Conservation (phyloP, 441 rosid species). For the Croton setiger region DNA sequence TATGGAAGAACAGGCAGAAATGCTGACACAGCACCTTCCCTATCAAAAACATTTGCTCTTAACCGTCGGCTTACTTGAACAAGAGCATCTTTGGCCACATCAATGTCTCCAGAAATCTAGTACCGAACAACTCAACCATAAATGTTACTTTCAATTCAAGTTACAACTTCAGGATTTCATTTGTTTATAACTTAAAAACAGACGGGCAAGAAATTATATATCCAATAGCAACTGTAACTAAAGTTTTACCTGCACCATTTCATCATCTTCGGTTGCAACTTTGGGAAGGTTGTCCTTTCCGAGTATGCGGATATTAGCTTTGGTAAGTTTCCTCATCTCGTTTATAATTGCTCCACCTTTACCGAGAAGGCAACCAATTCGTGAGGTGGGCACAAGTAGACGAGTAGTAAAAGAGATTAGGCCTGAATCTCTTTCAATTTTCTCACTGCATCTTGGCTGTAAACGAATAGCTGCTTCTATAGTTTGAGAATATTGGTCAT, state of each 20-base stretch:
- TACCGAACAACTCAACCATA: constrained; percentile 14
- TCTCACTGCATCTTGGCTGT: constrained; percentile 94
- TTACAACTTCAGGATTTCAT: not conserved
- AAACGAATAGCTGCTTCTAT: constrained; percentile 85
- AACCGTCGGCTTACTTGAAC: constrained; percentile 68
- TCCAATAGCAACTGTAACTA: not conserved
- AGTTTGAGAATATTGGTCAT: constrained; percentile 81
- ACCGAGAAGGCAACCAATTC: constrained; percentile 96
- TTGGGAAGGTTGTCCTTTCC: constrained; percentile 90
- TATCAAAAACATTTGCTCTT: constrained; percentile 85
- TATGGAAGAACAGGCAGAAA: constrained; percentile 83
- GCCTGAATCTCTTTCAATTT: constrained; percentile 92
- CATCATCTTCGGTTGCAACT: constrained; percentile 86
- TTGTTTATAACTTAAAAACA: not conserved
- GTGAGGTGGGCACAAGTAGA: constrained; percentile 84
- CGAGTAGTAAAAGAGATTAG: constrained; percentile 78
- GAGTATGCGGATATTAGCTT: constrained; percentile 87
- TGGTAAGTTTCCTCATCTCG: constrained; percentile 86
- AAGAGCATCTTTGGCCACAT: constrained; percentile 94
- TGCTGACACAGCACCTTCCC: constrained; percentile 78
- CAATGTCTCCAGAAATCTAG: constrained; percentile 94
- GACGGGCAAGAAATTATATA: constrained; percentile 6
- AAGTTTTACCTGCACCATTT: constrained; percentile 86
- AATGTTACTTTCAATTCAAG: constrained; percentile 5
- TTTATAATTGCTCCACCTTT: constrained; percentile 88